Conservation (phyloP, 306 rosid genomes). For the Trichosanthes cucumerina region DNA sequence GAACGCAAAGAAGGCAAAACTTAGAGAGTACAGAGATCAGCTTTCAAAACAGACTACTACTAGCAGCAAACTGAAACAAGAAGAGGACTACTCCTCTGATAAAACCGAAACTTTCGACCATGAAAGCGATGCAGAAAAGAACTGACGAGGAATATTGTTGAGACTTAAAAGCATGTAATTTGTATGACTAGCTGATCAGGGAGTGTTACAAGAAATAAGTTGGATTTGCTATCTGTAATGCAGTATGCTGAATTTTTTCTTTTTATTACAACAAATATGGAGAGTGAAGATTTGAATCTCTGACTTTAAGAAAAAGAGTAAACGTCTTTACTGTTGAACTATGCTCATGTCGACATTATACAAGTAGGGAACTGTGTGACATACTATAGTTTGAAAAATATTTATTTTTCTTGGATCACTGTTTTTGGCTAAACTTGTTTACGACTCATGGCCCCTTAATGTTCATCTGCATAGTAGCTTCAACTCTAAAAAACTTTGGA, state of each 20-base stretch:
- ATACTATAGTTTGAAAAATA: neutral
- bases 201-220: conserved; percentile 17
- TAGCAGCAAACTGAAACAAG: conserved; percentile 40
- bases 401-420: neutral
- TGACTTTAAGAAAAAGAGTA: too few species aligned
- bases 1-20: conserved; percentile 57
- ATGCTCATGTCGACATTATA: too few species aligned
- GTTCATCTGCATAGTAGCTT: too few species aligned
- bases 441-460: too few species aligned
- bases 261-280: too few species aligned
- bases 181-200: conserved; percentile 27
- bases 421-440: neutral
- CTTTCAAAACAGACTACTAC: conserved; percentile 22
- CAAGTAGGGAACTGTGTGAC: neutral
- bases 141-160: conserved; percentile 26
- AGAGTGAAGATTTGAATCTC: neutral
- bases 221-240: neutral
- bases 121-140: conserved; percentile 26
- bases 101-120: conserved; percentile 65
- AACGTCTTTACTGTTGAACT: too few species aligned
- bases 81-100: conserved; percentile 52
- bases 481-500: too few species aligned
- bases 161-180: conserved; percentile 26
- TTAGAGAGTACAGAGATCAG: conserved; percentile 32
- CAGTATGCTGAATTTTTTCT: neutral